Conservation (phyloP, 1,284 basidiomycete species). For the Puccinia hordei region DNA sequence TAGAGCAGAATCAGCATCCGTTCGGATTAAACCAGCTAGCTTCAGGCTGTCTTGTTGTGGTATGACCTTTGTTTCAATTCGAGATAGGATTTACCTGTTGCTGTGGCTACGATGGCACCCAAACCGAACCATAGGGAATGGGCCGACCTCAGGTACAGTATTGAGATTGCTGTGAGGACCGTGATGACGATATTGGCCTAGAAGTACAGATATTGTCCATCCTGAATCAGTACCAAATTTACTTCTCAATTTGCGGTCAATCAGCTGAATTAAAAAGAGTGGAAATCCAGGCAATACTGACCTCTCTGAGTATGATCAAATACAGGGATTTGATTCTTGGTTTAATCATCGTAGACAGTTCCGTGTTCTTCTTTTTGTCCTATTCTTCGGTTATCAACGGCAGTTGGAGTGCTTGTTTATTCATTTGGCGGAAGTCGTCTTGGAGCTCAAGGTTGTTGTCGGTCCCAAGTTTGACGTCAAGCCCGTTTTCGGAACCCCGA, state of each 20-base stretch:
- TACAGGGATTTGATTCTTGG: conserved; percentile 29
- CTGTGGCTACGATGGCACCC: conserved; percentile 68
- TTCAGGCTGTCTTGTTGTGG: neutral
- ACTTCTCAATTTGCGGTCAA: conserved; percentile 28
- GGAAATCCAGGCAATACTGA: neutral
- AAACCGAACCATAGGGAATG: conserved; percentile 70
- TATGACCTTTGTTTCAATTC: neutral
- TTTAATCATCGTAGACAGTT: conserved; percentile 25
- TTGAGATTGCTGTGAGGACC: conserved; percentile 64
- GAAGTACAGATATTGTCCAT: conserved; percentile 16
- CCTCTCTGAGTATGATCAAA: conserved; percentile 37
- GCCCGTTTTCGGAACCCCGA: no score
- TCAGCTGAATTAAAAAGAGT: neutral
- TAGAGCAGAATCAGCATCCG: neutral
- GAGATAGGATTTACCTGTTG: conserved; percentile 53
- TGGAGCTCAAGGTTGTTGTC: no score
- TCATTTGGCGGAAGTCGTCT: no score
- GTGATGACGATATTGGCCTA: conserved; percentile 66
- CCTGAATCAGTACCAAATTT: neutral
- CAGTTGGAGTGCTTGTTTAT: no score
- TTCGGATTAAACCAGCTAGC: neutral
- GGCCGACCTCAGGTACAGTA: conserved; percentile 71
- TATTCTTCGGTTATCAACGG: neutral
- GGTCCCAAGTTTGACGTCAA: no score
- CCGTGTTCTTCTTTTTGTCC: neutral